Evolutionary conservation across 176 grass and related monocot species (phyloP).

Genomic region (Carex scoparia): DNA sequence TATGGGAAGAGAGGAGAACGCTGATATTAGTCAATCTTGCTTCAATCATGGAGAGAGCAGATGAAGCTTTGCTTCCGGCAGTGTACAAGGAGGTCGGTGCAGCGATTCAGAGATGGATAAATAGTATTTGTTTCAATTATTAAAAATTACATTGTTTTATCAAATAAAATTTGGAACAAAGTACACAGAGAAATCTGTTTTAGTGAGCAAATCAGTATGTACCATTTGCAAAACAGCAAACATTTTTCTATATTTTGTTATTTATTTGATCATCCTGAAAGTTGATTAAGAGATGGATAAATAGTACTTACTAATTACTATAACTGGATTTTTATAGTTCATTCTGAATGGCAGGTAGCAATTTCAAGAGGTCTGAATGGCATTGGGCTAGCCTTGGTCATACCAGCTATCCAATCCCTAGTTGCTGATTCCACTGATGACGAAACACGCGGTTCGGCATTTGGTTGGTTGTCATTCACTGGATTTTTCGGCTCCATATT

Average conservation of each 20-base stretch:
- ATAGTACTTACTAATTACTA: no score
- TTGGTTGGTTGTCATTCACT: constrained; percentile 70
- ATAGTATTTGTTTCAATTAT: no score
- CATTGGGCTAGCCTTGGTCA: constrained; percentile 52
- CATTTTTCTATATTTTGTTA: no score
- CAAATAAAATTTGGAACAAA: no score
- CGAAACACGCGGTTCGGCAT: constrained; percentile 48
- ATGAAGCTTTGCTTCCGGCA: constrained; percentile 73
- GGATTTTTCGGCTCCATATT: constrained; percentile 55
- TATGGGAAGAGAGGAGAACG: constrained; percentile 24
- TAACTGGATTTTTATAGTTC: no score
- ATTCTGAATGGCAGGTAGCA: constrained; percentile 38
- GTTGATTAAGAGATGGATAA: no score
- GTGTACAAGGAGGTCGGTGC: constrained; percentile 77
- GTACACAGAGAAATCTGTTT: no score
- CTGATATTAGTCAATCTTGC: constrained; percentile 65
- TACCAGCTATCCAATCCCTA: constrained; percentile 61
- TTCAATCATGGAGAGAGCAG: constrained; percentile 86
- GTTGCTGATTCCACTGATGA: constrained; percentile 81
- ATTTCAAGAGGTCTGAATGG: constrained; percentile 74
- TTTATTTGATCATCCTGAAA: no score
- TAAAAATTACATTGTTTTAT: no score
- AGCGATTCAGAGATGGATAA: no score
- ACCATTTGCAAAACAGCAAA: not conserved
- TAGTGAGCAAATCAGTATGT: not conserved